phyloP scores from a whole-genome alignment of 2,329 filamentous ascomycete genomes.

The Neonectria magnoliae region DNA sequence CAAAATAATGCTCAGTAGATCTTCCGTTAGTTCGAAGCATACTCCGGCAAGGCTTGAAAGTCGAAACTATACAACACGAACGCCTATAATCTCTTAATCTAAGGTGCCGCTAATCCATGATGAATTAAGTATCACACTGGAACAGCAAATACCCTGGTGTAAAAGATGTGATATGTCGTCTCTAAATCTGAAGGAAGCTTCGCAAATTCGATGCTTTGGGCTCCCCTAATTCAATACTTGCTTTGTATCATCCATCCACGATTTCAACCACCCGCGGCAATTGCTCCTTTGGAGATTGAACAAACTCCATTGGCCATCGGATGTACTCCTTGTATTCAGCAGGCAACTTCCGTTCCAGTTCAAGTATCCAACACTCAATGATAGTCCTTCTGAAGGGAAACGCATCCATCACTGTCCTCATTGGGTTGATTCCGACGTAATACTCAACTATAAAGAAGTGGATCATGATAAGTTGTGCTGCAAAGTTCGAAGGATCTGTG shows the following conservation, averaged over 20 bases:
- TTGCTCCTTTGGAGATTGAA: neutral
- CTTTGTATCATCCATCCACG: neutral
- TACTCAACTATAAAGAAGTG: conserved; percentile 33
- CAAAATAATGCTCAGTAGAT: no score
- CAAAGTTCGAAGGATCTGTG: conserved; percentile 16
- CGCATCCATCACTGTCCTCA: conserved; percentile 19
- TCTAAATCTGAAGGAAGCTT: no score
- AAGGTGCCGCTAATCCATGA: no score
- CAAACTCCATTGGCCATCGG: conserved; percentile 23
- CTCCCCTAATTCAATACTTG: neutral
- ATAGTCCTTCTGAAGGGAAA: conserved; percentile 22
- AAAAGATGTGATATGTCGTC: no score
- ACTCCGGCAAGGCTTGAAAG: no score
- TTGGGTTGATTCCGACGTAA: conserved; percentile 2
- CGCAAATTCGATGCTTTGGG: no score
- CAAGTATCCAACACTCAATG: conserved; percentile 17
- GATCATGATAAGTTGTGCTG: conserved; percentile 21
- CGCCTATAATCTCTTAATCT: no score
- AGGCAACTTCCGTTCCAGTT: conserved; percentile 18
- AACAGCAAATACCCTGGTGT: no score
- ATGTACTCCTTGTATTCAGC: conserved; percentile 10
- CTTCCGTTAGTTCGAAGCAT: no score
- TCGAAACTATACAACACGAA: no score
- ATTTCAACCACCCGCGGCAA: neutral
- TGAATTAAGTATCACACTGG: no score